phyloP scores from a whole-genome alignment of 768 basidiomycete genomes.

The Russula sp. region DNA sequence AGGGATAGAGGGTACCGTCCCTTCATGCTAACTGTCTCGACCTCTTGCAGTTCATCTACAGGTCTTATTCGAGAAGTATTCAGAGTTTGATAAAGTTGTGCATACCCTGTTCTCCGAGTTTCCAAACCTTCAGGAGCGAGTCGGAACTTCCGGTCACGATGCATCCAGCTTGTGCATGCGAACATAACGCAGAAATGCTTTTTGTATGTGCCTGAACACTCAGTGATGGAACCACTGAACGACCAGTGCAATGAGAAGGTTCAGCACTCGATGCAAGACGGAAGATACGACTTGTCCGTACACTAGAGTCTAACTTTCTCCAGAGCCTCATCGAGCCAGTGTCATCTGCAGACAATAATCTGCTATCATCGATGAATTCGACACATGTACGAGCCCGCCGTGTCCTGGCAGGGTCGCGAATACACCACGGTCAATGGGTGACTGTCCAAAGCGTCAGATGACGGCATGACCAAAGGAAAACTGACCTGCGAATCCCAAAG shows the following conservation, averaged over 20 bases:
- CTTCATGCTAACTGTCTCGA: slow-evolving; percentile 60
- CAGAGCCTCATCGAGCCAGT: slow-evolving; percentile 66
- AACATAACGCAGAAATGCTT: slow-evolving; percentile 66
- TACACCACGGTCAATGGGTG: slow-evolving; percentile 50
- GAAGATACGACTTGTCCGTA: slow-evolving; percentile 42
- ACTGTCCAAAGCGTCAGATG: slow-evolving; percentile 13
- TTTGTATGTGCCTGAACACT: slow-evolving; percentile 60
- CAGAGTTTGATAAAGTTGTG: slow-evolving; percentile 2
- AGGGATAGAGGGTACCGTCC: slow-evolving; percentile 76
- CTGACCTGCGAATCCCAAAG: slow-evolving; percentile 58
- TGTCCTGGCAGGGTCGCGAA: slow-evolving; percentile 73
- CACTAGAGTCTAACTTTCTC: slow-evolving; percentile 41
- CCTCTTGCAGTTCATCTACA: slow-evolving; percentile 33
- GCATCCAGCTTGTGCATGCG: slow-evolving; percentile 39
- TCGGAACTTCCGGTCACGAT: slow-evolving; percentile 85
- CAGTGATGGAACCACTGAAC: slow-evolving; percentile 50
- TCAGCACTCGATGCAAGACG: slow-evolving; percentile 26
- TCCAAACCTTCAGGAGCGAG: slow-evolving; percentile 74
- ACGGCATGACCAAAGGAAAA: slow-evolving; percentile 15
- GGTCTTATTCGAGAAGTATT: neutral
- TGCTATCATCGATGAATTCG: slow-evolving; percentile 53
- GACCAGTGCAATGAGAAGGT: slow-evolving; percentile 19
- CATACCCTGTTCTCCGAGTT: slow-evolving; percentile 41
- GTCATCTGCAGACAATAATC: slow-evolving; percentile 73
- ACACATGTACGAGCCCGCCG: slow-evolving; percentile 72